Conservation (phyloP, 441 rosid genomes). For the Jatropha podagrica region DNA sequence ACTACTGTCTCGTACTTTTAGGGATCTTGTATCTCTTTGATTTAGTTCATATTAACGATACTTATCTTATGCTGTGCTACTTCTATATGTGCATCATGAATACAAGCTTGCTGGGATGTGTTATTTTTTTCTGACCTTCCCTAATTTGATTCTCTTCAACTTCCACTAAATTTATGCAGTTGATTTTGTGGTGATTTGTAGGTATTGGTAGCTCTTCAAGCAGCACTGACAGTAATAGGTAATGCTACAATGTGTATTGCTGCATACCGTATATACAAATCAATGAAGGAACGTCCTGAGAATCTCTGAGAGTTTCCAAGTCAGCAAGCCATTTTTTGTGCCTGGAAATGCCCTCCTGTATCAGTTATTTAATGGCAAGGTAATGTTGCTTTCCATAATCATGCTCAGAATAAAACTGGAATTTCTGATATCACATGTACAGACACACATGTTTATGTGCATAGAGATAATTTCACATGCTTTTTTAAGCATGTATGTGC, state of each 20-base stretch:
- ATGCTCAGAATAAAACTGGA: not conserved
- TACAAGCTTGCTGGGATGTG: not conserved
- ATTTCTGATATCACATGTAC: not conserved
- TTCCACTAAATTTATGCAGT: constrained; percentile 2
- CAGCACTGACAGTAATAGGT: constrained; percentile 73
- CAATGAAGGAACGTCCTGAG: constrained; percentile 42
- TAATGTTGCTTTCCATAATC: constrained; percentile 8
- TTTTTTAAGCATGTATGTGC: not conserved
- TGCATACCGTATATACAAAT: constrained; percentile 70
- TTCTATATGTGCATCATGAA: not conserved
- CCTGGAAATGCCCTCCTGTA: constrained; percentile 9
- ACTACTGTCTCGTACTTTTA: not conserved
- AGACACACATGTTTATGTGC: too few species aligned
- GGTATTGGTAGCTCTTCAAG: constrained; percentile 88
- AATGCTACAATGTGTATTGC: constrained; percentile 79
- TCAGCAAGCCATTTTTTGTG: not conserved
- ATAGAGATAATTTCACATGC: too few species aligned
- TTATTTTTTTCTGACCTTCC: not conserved
- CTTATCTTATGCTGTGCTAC: not conserved
- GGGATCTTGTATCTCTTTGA: not conserved
- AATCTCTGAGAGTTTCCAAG: constrained; percentile 32
- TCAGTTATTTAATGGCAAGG: constrained; percentile 7
- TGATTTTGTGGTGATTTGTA: constrained; percentile 17
- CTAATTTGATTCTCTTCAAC: not conserved
- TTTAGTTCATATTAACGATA: not conserved